These are phyloP conservation scores for Crassisporium funariophilum DNA, from an alignment of 768 basidiomycete species.

Conservation along the genomic window DNA sequence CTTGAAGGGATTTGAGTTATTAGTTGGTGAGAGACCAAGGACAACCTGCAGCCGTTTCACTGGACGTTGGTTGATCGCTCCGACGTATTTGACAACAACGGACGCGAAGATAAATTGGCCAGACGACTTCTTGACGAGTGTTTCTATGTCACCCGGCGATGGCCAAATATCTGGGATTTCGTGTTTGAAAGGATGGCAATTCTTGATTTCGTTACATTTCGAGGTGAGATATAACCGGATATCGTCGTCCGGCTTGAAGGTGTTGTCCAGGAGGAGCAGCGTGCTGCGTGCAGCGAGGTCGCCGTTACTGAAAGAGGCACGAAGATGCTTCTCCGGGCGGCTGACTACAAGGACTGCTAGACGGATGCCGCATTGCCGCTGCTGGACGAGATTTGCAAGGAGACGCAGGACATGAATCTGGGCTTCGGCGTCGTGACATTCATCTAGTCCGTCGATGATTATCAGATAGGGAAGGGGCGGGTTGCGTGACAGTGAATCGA, in stretches of 20 bases:
- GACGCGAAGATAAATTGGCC: constrained; percentile 29
- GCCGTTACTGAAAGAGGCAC: constrained; percentile 5
- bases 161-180: constrained; percentile 2
- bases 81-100: constrained; percentile 23
- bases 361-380: constrained; percentile 14
- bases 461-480: constrained; percentile 2
- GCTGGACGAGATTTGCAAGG: neutral
- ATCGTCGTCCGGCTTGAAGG: constrained; percentile 15
- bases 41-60: too few relatives aligned
- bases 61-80: too few relatives aligned
- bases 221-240: constrained; percentile 18
- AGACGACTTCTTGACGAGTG: constrained; percentile 21
- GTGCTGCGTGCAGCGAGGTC: neutral
- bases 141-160: constrained; percentile 22
- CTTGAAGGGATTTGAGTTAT: too few relatives aligned
- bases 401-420: constrained; percentile 21
- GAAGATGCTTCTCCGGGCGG: constrained; percentile 27
- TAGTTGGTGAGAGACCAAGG: too few relatives aligned
- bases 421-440: constrained; percentile 13
- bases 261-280: constrained; percentile 4
- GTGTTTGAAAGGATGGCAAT: neutral
- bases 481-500: too few relatives aligned
- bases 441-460: constrained; percentile 32
- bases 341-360: constrained; percentile 29
- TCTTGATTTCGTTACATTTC: constrained; percentile 13